A percentile compares a stretch with the other conserved stretches of the same genome.
phyloP scores from a whole-genome alignment of 345 rosid species.

The Reutealis trisperma region DNA sequence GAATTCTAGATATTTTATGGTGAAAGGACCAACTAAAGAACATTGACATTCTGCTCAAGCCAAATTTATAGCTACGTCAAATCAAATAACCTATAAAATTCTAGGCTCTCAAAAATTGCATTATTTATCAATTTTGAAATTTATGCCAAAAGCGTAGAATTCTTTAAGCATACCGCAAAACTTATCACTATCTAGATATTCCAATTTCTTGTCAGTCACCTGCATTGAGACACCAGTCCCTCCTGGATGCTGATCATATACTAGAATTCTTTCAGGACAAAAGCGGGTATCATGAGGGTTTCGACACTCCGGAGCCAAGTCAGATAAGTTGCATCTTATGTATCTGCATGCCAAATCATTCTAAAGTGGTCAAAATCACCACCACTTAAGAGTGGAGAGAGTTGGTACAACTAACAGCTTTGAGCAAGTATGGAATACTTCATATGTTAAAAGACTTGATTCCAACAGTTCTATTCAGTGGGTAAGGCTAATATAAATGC shows the following conservation, averaged over 20 bases:
- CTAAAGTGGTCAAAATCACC: conserved; percentile 11
- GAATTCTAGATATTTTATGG: neutral
- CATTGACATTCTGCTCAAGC: neutral
- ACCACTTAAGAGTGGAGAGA: neutral
- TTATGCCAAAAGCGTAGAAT: neutral
- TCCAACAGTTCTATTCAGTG: neutral
- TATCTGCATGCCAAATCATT: conserved; percentile 44
- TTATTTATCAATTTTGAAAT: neutral
- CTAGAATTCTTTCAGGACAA: conserved; percentile 69
- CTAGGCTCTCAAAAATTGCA: neutral
- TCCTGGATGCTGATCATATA: conserved; percentile 90
- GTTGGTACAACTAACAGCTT: neutral
- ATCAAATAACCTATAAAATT: neutral
- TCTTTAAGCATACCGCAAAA: neutral
- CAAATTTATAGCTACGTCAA: neutral
- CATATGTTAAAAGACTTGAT: neutral
- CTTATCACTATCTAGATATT: neutral
- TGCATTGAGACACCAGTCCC: conserved; percentile 86
- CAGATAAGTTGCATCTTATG: conserved; percentile 75
- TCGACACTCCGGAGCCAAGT: conserved; percentile 92
- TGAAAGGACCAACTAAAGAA: neutral
- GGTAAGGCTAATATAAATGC: neutral
- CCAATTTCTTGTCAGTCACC: conserved; percentile 38
- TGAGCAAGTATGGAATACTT: neutral
- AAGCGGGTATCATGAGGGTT: conserved; percentile 58